Evolutionary conservation across 352 stramenopile species (phyloP).

Genomic region (Globisporangium camurandrum): DNA sequence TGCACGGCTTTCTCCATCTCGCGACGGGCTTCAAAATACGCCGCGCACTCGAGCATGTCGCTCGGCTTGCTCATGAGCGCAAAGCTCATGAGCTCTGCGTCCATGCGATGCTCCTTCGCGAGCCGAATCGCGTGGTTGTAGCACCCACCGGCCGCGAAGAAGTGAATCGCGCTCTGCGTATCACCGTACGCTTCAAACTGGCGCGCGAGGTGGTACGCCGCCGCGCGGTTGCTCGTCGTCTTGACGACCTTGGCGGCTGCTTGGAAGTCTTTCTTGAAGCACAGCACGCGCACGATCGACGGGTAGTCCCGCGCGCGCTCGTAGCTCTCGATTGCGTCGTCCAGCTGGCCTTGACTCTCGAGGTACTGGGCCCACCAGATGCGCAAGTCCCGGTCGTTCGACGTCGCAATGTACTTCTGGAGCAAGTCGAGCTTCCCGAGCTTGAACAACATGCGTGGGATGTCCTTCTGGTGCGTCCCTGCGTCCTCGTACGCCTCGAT

Average conservation of each 20-base stretch:
- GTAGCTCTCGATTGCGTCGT: conserved; percentile 87
- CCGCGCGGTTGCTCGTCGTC: conserved; percentile 58
- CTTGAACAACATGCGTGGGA: conserved; percentile 92
- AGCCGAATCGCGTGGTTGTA: conserved; percentile 94
- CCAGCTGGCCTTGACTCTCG: conserved; percentile 85
- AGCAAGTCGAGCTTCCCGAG: conserved; percentile 83
- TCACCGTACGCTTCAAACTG: conserved; percentile 84
- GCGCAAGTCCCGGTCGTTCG: conserved; percentile 78
- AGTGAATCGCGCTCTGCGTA: conserved; percentile 85
- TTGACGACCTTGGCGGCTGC: conserved; percentile 83
- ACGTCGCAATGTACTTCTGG: conserved; percentile 87
- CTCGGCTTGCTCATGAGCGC: conserved; percentile 83
- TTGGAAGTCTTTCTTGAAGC: conserved; percentile 86
- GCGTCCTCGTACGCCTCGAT: conserved; percentile 91
- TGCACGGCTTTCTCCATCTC: conserved; percentile 92
- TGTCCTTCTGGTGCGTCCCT: conserved; percentile 85
- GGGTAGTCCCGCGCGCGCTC: conserved; percentile 81
- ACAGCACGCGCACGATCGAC: conserved; percentile 88
- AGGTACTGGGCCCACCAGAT: conserved; percentile 94
- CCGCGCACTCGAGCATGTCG: conserved; percentile 86
- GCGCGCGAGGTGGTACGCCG: conserved; percentile 81
- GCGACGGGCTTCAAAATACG: conserved; percentile 90
- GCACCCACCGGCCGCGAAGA: conserved; percentile 82
- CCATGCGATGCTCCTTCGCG: conserved; percentile 84
- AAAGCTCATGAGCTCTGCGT: conserved; percentile 89